Base-by-base conservation (phyloP, 768 basidiomycete genomes). In the Daedaleopsis nitida region DNA sequence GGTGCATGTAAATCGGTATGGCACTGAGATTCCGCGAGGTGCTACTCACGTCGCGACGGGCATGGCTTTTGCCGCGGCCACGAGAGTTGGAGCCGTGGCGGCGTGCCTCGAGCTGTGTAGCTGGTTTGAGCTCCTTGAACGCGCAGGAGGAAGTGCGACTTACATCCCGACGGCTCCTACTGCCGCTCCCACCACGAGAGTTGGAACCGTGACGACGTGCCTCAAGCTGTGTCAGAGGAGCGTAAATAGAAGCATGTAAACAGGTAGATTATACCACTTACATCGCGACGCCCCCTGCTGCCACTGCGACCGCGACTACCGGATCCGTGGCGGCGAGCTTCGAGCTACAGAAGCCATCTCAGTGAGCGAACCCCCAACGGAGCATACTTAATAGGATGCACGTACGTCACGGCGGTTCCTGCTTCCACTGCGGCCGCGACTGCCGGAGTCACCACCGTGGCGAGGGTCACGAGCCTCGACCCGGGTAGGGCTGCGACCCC, bases 41-140 rank as follows among this genome's bases (percentile, higher is more conserved):
- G 14, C 12, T 16, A 34, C 52, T 37, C 39, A 58, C 55, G 16
- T 47, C 57, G 34, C 63, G 59, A 35, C 63, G 63, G 27, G 35
- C 53, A 17, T 43, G 49, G 35, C 35, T 53, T 3, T 32, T 39
- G 32, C 55, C 37, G 35, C 61, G 61, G 8, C 56, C 51, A 13
- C 52, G 56, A 38, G 51, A 48, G 14, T 52, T 51, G 6, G 61
- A 63, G 49, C 62, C 58, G 47, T 59, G 62, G 42, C 58, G 50
- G 39, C 59, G 49, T 38, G 59, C 53, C 23, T 54, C 59, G 23
- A 60, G 59, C 52, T 32, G 7, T 32, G 27, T 32, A 7, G 27
- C 7, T 32, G 27, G 7, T 3, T 32, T 32, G 27, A 32, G 27
- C 27, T 32, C 7, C 27, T 32, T 3, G 4, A 3, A 32, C 7